A percentile compares a stretch with the other conserved stretches of the same genome.
Evolutionary conservation across 2,329 filamentous ascomycete genomes (phyloP).

Genomic region (Phyllosticta citriasiana): DNA sequence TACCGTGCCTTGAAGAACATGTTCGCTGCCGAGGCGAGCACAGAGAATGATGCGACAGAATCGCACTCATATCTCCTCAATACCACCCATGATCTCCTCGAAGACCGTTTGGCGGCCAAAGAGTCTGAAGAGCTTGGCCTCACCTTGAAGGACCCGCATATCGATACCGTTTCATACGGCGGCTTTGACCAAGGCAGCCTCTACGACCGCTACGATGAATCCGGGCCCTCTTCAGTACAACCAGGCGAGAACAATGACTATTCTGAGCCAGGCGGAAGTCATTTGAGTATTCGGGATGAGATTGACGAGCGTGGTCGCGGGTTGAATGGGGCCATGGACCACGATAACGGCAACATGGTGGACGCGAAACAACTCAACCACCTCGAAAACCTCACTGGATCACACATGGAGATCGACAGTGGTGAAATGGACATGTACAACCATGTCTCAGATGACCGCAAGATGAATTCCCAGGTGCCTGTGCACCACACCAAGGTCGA

Average conservation of each 20-base stretch:
- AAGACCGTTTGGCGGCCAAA: slow-evolving; percentile 8
- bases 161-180: slow-evolving; percentile 19
- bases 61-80: slow-evolving; percentile 10
- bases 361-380: background rate
- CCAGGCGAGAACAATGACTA: slow-evolving; percentile 26
- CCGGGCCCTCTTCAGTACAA: slow-evolving; percentile 29
- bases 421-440: slow-evolving; percentile 11
- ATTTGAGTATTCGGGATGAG: slow-evolving; percentile 23
- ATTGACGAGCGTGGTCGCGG: slow-evolving; percentile 14
- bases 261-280: slow-evolving; percentile 25
- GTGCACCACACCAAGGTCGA: slow-evolving; percentile 1
- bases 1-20: slow-evolving; percentile 11
- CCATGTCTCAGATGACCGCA: slow-evolving; percentile 3
- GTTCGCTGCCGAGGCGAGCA: slow-evolving; percentile 11
- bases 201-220: slow-evolving; percentile 28
- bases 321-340: slow-evolving; percentile 2
- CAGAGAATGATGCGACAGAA: slow-evolving; percentile 9
- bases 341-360: slow-evolving; percentile 1
- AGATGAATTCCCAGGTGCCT: slow-evolving; percentile 3
- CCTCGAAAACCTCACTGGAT: background rate
- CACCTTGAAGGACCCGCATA: slow-evolving; percentile 19
- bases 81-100: slow-evolving; percentile 11
- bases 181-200: slow-evolving; percentile 23
- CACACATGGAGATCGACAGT: background rate
- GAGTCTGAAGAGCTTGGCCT: slow-evolving; percentile 16